Evolutionary conservation across 805 yeast genomes (phyloP), one percentile per base, ranked within the genome.

Genomic region (Danielia oregonensis): DNA sequence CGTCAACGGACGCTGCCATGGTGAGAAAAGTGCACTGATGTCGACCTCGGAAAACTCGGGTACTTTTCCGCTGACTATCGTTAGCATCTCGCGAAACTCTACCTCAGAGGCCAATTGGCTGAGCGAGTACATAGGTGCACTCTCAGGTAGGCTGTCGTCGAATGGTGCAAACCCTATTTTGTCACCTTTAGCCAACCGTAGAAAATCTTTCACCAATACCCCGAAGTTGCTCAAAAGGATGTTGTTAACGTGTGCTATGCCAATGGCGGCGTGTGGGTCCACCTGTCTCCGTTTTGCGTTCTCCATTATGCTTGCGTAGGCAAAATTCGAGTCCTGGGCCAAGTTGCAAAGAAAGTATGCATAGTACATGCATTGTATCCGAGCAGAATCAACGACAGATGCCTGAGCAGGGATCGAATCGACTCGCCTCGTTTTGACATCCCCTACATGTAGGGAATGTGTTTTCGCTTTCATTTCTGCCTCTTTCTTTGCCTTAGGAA

Each of bases 361-460:
- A 51, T 84, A 84, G 43, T 78, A 71, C 57, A 68, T 67, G 3
- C 80, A 78, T 58, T 84, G 93, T n/a, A 68, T 39, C 46, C 71
- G 70, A 2, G 84, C 70, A 5, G 72, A 63, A 3, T 57, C 49
- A 10, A 75, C 39, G 1, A 78, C 81, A 9, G 75, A 66, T 1
- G 55, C 46, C 42, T 77, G 82, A 0, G 44, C 30, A 0, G 89
- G 88, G 1, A 72, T 39, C 1, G 43, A 46, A 26, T 58, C 62
- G 26, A 47, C 48, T 0, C 61, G 49, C 35, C 89, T 62, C 1
- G 89, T 82, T 54, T 83, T 83, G 17, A 82, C 72, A 55, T 83
- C 93, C n/a, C 44, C 35, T 29, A 36, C 37, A n/a, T 43, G 43
- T 15, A 46, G 33, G 18, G 16, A 24, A 23, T 44, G 43, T 24